Evolutionary conservation across 495 filamentous ascomycete species (phyloP).

Genomic region (Choiromyces venosus): DNA sequence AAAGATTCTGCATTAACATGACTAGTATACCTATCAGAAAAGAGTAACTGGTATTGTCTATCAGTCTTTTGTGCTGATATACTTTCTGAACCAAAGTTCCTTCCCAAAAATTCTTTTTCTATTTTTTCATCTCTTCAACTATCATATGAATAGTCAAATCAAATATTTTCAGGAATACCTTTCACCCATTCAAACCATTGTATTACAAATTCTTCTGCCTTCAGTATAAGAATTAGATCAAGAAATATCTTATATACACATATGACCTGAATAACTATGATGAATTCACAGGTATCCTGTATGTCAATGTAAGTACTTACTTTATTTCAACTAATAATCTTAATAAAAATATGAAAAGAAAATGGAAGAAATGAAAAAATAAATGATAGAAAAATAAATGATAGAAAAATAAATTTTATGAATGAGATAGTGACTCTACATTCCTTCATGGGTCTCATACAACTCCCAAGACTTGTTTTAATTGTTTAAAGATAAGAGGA

Average conservation of each 20-base stretch:
- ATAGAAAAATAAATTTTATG: too few relatives aligned
- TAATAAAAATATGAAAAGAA: too few relatives aligned
- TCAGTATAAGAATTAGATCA: not conserved
- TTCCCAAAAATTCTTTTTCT: not conserved
- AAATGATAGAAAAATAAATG: too few relatives aligned
- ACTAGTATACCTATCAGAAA: not conserved
- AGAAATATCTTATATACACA: not conserved
- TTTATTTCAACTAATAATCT: too few relatives aligned
- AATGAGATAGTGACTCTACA: too few relatives aligned
- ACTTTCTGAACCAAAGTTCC: too few relatives aligned
- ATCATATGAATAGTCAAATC: not conserved
- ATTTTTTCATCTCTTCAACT: constrained; percentile 2
- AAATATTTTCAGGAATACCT: not conserved
- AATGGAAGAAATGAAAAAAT: too few relatives aligned
- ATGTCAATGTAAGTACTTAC: too few relatives aligned
- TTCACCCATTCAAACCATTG: not conserved
- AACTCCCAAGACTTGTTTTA: too few relatives aligned
- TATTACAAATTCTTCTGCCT: too few relatives aligned
- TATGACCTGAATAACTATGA: not conserved
- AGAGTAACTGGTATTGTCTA: not conserved
- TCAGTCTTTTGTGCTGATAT: not conserved
- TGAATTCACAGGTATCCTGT: not conserved
- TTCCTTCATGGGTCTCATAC: too few relatives aligned
- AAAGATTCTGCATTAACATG: constrained; percentile 1
- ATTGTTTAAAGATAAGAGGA: too few relatives aligned